Base-by-base conservation (phyloP, 768 basidiomycete species). In the Suillus tomentosus region DNA sequence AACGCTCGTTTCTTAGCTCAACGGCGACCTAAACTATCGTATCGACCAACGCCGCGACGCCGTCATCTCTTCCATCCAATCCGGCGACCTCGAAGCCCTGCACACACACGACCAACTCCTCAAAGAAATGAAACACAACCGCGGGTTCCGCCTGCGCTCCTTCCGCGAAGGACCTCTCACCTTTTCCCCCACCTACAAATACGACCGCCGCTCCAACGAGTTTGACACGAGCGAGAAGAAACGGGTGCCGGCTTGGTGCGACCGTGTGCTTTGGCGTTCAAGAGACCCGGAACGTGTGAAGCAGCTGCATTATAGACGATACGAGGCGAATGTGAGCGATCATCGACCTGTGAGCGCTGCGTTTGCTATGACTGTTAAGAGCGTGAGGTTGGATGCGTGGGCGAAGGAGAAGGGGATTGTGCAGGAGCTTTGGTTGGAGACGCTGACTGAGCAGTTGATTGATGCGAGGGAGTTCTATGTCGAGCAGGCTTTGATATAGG, bases 11-110 rank as follows among this genome's bases (percentile, higher is more conserved):
- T 27, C 51, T 10, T 63, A 94, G 92, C 76, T 96, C 56, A 94
- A 90, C 65, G 96, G 96, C 0, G 96, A 99, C 76, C 84, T 99
- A 79, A 99, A 99, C 77, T 99, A 98, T 73, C 94, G 96, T 51
- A 96, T 99, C 68, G 96, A 99, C 76, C 89, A 92, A 70, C 87
- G 95, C 2, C 84, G 96, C 31, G 96, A 98, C 27, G 82, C 85
- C 40, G 92, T 96, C 68, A 77, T 94, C 55, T 78, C 88, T 0
- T 84, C 88, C 37, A 81, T 96, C 60, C 80, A 86, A n/a, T 78
- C 86, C 0, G 85, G 85, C 40, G 90, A 96, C 56, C 77, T 87
- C 22, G 77, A 82, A 3, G 78, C 77, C 40, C 85, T 99, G 9
- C 75, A 89, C 27, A 70, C 79, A 19, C 89, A 96, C 73, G 96